These are phyloP conservation scores for Pilaira anomala DNA, from an alignment of 192 early-diverging fungal species.

Conservation along the genomic window DNA sequence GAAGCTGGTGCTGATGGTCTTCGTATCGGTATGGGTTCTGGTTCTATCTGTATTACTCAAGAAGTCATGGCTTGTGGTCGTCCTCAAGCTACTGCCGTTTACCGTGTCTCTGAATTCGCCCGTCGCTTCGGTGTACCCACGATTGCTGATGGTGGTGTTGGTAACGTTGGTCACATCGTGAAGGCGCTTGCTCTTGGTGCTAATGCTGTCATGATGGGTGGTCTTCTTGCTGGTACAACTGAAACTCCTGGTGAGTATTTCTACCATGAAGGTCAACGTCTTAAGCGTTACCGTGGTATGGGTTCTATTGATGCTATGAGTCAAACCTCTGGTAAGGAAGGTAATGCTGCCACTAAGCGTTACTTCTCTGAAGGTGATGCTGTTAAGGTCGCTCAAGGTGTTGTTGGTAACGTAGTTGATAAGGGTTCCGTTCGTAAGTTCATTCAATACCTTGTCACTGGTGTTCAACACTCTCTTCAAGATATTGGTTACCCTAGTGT, in stretches of 20 bases:
- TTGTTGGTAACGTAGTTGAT: conserved; percentile 94
- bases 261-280: conserved; percentile 93
- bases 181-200: conserved; percentile 95
- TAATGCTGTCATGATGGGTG: conserved; percentile 98
- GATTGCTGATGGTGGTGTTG: conserved; percentile 96
- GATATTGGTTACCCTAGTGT: conserved; percentile 86
- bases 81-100: conserved; percentile 96
- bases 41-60: conserved; percentile 98
- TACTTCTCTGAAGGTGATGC: conserved; percentile 96
- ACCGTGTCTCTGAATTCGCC: conserved; percentile 90
- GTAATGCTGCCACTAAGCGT: conserved; percentile 79
- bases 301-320: conserved; percentile 97
- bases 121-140: conserved; percentile 92
- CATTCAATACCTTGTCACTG: conserved; percentile 86
- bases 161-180: conserved; percentile 95
- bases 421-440: conserved; percentile 95
- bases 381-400: conserved; percentile 99
- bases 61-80: conserved; percentile 98
- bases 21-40: conserved; percentile 95
- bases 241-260: conserved; percentile 98
- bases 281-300: conserved; percentile 99
- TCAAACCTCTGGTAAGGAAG: conserved; percentile 57
- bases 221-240: conserved; percentile 89
- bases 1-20: conserved; percentile 92
- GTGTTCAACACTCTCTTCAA: conserved; percentile 95